These are phyloP conservation scores for Nannochloropsis salina DNA, from an alignment of 108 stramenopile species.

Conservation along the genomic window DNA sequence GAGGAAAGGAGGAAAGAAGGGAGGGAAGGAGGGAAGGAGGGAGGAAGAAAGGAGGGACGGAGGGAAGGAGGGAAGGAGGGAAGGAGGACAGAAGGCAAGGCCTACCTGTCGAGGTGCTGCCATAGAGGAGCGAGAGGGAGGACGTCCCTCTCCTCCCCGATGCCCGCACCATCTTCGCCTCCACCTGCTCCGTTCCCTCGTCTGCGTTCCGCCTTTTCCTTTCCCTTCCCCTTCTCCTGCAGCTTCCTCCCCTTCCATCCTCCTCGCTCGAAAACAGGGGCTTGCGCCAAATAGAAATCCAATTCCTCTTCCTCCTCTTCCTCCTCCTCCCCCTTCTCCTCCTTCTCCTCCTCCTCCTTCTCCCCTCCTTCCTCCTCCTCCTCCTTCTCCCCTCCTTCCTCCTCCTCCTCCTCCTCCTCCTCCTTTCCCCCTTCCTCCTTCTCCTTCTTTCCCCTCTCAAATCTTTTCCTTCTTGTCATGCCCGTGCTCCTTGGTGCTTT, in stretches of 20 bases:
- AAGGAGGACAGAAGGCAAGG: too few relatives aligned
- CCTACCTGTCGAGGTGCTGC: too few relatives aligned
- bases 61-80: too few relatives aligned
- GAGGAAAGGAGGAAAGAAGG: background rate
- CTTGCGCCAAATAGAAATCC: background rate
- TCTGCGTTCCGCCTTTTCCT: background rate
- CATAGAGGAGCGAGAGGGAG: too few relatives aligned
- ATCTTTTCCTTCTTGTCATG: too few relatives aligned
- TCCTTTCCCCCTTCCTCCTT: conserved; percentile 27
- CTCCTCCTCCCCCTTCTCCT: background rate
- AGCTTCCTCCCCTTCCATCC: background rate
- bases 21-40: background rate
- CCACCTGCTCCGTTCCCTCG: background rate
- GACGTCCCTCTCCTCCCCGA: background rate
- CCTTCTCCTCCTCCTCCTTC: too few relatives aligned
- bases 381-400: conserved; percentile 46
- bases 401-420: background rate
- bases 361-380: conserved; percentile 73
- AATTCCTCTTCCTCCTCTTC: background rate
- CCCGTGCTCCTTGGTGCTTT: background rate
- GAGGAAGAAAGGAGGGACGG: background rate
- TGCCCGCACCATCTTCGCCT: background rate
- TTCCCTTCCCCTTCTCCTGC: background rate
- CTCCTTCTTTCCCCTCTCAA: background rate
- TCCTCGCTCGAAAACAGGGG: conserved; percentile 10